phyloP scores from a whole-genome alignment of 2,329 filamentous ascomycete species.

The Ophiostoma quercus region DNA sequence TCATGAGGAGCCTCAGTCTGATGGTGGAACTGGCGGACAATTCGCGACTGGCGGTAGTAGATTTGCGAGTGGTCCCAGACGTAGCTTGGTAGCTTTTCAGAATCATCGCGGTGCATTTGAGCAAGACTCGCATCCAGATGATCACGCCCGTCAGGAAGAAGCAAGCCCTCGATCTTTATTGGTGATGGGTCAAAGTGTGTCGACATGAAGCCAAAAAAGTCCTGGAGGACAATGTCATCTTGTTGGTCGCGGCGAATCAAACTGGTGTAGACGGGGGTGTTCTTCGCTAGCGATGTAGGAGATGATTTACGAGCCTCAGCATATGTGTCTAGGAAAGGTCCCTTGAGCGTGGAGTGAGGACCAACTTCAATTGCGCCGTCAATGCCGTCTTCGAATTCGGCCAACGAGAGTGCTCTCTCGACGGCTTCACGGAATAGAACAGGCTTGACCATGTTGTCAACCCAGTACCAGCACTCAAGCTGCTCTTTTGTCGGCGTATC shows the following conservation, averaged over 20 bases:
- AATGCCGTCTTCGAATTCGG: slow-evolving; percentile 28
- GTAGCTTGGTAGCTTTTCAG: slow-evolving; percentile 26
- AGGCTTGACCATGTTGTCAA: slow-evolving; percentile 32
- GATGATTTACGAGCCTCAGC: slow-evolving; percentile 17
- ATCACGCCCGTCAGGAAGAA: slow-evolving; percentile 27
- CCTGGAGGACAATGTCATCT: slow-evolving; percentile 32
- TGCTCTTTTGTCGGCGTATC: slow-evolving; percentile 20
- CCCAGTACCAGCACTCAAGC: slow-evolving; percentile 32
- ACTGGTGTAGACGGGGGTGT: slow-evolving; percentile 34
- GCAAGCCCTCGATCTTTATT: slow-evolving; percentile 27
- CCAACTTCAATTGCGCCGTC: slow-evolving; percentile 36
- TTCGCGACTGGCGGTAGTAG: slow-evolving; percentile 26
- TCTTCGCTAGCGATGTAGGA: slow-evolving; percentile 26
- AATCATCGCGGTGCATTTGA: slow-evolving; percentile 17
- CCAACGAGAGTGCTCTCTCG: slow-evolving; percentile 20
- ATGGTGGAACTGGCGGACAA: slow-evolving; percentile 21
- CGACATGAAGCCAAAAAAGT: slow-evolving; percentile 37
- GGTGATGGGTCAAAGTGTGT: slow-evolving; percentile 31
- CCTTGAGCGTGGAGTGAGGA: slow-evolving; percentile 30
- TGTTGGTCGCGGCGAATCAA: slow-evolving; percentile 33
- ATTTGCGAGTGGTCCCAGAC: slow-evolving; percentile 26
- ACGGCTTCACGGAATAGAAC: slow-evolving; percentile 30
- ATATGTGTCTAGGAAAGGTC: slow-evolving; percentile 23
- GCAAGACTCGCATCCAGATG: not conserved
- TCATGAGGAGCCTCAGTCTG: slow-evolving; percentile 21